Conservation (phyloP, 768 basidiomycete species). For the Trametes maxima region DNA sequence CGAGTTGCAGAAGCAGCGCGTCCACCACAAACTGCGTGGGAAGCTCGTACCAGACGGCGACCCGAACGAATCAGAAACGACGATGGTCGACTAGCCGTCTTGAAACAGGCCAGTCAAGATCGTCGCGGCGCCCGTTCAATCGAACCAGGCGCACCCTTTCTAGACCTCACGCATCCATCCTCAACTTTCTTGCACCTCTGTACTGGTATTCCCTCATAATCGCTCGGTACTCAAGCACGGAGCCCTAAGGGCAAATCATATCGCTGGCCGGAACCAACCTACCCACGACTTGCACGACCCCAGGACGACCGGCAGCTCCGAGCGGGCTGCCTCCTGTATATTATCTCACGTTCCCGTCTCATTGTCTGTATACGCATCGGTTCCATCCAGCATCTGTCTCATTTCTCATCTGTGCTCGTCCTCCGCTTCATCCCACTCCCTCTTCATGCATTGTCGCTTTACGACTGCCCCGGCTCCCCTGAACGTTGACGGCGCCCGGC, state of each 20-base stretch:
- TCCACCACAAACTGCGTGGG: conserved; percentile 10
- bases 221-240: background rate
- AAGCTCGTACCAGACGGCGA: conserved; percentile 4
- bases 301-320: too few species aligned
- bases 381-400: background rate
- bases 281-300: too few species aligned
- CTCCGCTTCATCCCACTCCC: background rate
- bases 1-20: conserved; percentile 13
- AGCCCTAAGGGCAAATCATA: background rate
- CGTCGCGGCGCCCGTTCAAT: too few species aligned
- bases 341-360: too few species aligned
- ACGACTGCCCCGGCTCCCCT: background rate
- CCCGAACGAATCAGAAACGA: conserved; percentile 20
- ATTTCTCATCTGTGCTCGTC: background rate
- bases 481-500: conserved; percentile 3
- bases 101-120: background rate
- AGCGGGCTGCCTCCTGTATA: too few species aligned
- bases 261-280: background rate
- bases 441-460: background rate
- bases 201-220: background rate
- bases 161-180: background rate
- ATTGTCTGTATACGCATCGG: background rate
- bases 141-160: too few species aligned
- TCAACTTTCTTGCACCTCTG: background rate
- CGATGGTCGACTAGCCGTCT: conserved; percentile 17